Base-by-base conservation (phyloP, 768 basidiomycete genomes). In the Lactifluus subvellereus region DNA sequence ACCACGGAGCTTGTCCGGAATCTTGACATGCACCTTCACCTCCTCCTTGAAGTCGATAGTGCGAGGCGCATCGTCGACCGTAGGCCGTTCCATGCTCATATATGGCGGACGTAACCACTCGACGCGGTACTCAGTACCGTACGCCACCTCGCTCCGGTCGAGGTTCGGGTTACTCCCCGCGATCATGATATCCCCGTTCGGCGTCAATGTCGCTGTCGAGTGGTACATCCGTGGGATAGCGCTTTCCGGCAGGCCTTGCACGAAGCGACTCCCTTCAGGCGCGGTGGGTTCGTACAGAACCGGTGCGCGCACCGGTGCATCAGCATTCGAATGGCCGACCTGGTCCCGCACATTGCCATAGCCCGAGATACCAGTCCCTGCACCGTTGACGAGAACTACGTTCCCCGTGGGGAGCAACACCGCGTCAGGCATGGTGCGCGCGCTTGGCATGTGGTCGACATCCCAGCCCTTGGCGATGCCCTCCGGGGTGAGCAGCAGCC, bases 31-130 rank as follows among this genome's bases (percentile, higher is more conserved):
- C 32, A 91, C 72, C 63, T 78, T 68, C 57, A 80, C 77, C 35
- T 70, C 74, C 68, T 82, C 68, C 62, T 79, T 77, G 71, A 83
- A 84, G 6, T 71, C 69, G 16, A 89, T 68, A 40, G 68, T 71
- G 35, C 71, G 68, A 1, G 80, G 72, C 13, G 68, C 62, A 20
- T 64, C 68, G 16, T 47, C 45, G 5, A 71, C 78, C 53, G 74
- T 70, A 6, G 89, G 94, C 38, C 92, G 80, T 13, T 79, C 70
- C 67, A 73, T 74, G 30, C 73, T 71, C 84, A 90, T 85, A 71
- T 96, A 98, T 32, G 89, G 87, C 0, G 96, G 95, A 57, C 79
- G 80, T 66, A 96, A 78, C 81, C 87, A 86, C 71, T 97, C 94
- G 37, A 93, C 88, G 54, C 92, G 80, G 72, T 95, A 96, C 72